Base-by-base conservation (phyloP, 441 rosid genomes). In the Omphalea diandra region DNA sequence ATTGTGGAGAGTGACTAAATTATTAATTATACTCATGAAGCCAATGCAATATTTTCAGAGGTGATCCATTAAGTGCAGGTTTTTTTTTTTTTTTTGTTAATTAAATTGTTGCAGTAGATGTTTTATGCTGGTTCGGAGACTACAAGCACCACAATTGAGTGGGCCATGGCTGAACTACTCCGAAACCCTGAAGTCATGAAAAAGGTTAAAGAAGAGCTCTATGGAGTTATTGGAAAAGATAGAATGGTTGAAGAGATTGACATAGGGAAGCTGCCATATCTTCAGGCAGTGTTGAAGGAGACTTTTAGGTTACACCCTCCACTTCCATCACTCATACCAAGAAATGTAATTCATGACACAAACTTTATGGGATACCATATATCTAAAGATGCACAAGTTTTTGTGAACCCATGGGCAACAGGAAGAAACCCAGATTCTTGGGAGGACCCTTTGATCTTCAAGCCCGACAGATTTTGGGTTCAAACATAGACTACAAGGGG, bases 271-370 rank as follows among this genome's bases (percentile, higher is more conserved):
- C 71, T 85, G 14, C 76, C 73, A 38, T 81, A 85, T 71, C 54
- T 80, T 56, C 73, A 67, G 5, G 81, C 81, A 0, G 79, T 83
- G 20, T 41, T 85, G 1, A 85, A 81, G 26, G 89, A 83, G 68
- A 80, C 85, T 17, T 3, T 82, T 6, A 74, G 89, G 5, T 62
- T 83, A 14, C 87, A 85, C 43, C 84, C 86, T 47, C 77, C 73
- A 5, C 4, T 78, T 43, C 82, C 89, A 1, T 70, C 83, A 1
- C 67, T 79, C 24, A 33, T 80, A 35, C 84, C 86, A 2, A 36
- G 84, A 65, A 57, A 40, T 32, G 73, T 83, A 18, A 33, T 70
- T 6, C n/a, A 80, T 2, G 79, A 79, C 46, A 75, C 77, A 4
- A 57, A 64, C 2, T 75, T 69, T 26, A 43, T 73, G 77, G 85